Evolutionary conservation across 116 monocot genomes (phyloP), one percentile per base, ranked within the genome.

Genomic region (Thalassia testudinum): DNA sequence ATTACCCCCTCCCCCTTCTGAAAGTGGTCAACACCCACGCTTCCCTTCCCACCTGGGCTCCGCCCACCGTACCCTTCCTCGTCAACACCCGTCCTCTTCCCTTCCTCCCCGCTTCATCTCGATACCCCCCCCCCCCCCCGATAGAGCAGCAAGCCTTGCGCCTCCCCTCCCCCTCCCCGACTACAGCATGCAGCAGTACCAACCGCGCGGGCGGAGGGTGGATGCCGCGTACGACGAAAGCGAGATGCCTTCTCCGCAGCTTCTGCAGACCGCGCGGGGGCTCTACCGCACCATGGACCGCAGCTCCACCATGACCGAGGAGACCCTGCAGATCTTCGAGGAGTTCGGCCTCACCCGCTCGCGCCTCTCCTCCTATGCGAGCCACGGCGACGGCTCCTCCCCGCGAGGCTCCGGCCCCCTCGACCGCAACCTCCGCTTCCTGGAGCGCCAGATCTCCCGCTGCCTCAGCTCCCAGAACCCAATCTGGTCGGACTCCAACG

Each of bases 271-370:
- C 30, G 45, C 45, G 7, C 18, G 15, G 54, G 71, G 68, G 11
- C 68, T 79, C 24, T 79, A 71, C 17, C 70, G 78, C 21, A 83
- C 79, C 60, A 82, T 87, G 63, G 79, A 72, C 47, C 63, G 60
- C 49, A 73, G 82, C 50, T 61, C 78, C 4, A 82, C 82, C 64
- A 87, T 87, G 87, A 59, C 82, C 14, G 87, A 87, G 60, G 87
- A 82, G 59, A 82, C 82, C 53, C 61, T 82, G 23, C 67, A 78
- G 59, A 67, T 79, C 44, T 87, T 79, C 66, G 76, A 79, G 54
- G 62, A 58, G 74, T 83, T 75, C 64, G 88, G 78, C 66, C 62
- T 61, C 42, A 79, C 78, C 57, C 66, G 82, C 54, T 73, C 79
- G 51, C 70, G 78, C 43, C 78, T 78, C 51, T 67, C 75, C 56